Conservation (phyloP, 2,329 filamentous ascomycete species). For the Beauveria sp. region DNA sequence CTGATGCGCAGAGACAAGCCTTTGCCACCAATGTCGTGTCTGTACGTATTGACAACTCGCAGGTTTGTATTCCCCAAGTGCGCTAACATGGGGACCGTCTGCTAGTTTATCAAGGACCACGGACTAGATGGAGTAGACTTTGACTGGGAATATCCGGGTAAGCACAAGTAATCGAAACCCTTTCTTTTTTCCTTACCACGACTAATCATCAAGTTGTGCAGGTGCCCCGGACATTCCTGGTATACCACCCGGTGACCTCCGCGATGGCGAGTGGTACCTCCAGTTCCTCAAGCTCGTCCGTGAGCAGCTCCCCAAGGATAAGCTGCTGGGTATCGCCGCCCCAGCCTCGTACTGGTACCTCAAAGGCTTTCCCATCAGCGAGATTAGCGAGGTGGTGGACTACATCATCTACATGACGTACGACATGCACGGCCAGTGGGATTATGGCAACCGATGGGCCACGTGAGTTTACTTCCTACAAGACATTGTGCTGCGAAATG, state of each 20-base stretch:
- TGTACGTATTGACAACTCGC: background rate
- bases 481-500: too few species aligned
- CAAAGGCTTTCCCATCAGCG: slow-evolving; percentile 35
- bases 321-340: slow-evolving; percentile 18
- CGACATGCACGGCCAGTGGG: slow-evolving; percentile 65
- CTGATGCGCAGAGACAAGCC: slow-evolving; percentile 21
- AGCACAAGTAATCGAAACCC: background rate
- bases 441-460: slow-evolving; percentile 20
- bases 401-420: slow-evolving; percentile 63
- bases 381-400: slow-evolving; percentile 42
- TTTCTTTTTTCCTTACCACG: background rate
- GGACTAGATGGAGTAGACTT: slow-evolving; percentile 27
- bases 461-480: background rate
- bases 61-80: background rate
- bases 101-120: slow-evolving; percentile 26
- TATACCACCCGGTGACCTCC: slow-evolving; percentile 17
- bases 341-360: slow-evolving; percentile 38
- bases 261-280: slow-evolving; percentile 26
- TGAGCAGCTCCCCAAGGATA: slow-evolving; percentile 12
- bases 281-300: slow-evolving; percentile 20
- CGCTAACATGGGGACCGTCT: too few species aligned
- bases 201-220: background rate
- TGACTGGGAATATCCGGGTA: slow-evolving; percentile 20
- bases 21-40: slow-evolving; percentile 22
- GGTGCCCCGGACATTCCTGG: slow-evolving; percentile 18